Conservation (phyloP, 2,329 filamentous ascomycete genomes). For the Penicillium crustosum region DNA sequence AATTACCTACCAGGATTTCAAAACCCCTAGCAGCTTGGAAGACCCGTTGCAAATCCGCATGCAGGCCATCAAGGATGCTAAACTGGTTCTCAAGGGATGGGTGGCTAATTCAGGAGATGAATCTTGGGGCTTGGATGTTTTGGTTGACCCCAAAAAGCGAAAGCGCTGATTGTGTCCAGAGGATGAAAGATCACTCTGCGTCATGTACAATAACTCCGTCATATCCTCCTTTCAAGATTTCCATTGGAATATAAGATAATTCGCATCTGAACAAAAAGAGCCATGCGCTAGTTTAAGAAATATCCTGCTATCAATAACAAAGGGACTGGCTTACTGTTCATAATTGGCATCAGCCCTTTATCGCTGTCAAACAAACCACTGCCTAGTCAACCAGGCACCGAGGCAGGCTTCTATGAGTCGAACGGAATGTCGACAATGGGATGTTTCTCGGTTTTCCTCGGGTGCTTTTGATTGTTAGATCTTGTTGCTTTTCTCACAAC, state of each 20-base stretch:
- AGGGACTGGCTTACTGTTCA: neutral
- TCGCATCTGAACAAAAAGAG: neutral
- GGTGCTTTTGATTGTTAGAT: neutral
- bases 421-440: neutral
- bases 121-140: constrained; percentile 37
- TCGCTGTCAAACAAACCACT: neutral
- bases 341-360: neutral
- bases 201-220: neutral
- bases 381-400: neutral
- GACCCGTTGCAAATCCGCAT: constrained; percentile 21
- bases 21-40: constrained; percentile 15
- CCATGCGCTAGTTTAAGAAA: neutral
- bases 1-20: constrained; percentile 35
- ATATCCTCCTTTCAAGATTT: neutral
- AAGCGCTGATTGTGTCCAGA: constrained; percentile 21
- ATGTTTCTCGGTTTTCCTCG: neutral
- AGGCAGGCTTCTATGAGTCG: neutral
- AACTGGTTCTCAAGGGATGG: constrained; percentile 38
- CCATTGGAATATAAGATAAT: neutral
- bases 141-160: constrained; percentile 31
- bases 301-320: neutral
- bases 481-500: neutral
- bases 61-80: constrained; percentile 34
- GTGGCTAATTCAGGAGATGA: constrained; percentile 40
- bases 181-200: neutral